Conservation (phyloP, 148 eudicot genomes). For the Pouteria glomerata region DNA sequence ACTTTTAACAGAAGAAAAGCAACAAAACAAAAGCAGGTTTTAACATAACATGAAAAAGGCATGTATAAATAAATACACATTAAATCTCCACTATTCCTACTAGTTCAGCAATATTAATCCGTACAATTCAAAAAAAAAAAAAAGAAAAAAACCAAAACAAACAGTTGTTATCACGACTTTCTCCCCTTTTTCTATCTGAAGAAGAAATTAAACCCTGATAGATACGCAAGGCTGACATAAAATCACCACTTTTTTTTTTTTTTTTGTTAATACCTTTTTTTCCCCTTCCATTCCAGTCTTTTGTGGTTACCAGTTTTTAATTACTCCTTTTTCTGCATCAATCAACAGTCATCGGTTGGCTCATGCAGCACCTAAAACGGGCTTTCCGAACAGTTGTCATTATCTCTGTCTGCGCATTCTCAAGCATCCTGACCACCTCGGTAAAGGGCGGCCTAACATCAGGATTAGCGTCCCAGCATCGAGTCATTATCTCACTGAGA, state of each 20-base stretch:
- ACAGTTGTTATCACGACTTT: conserved; percentile 20
- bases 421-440: conserved; percentile 79
- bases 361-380: conserved; percentile 95
- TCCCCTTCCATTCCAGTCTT: conserved; percentile 12
- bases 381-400: conserved; percentile 91
- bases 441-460: conserved; percentile 80
- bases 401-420: conserved; percentile 76
- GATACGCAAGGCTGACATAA: conserved; percentile 37
- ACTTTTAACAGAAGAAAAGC: neutral
- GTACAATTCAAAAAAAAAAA: conserved; percentile 10
- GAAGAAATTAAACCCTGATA: conserved; percentile 41
- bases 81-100: conserved; percentile 29
- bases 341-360: conserved; percentile 87
- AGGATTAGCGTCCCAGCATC: conserved; percentile 89
- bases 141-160: conserved; percentile 22
- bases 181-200: conserved; percentile 28
- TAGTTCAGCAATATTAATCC: conserved; percentile 25
- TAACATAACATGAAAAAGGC: conserved; percentile 11
- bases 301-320: conserved; percentile 5
- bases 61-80: conserved; percentile 31
- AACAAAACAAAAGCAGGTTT: conserved; percentile 4
- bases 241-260: conserved; percentile 19
- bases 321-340: conserved; percentile 20
- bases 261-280: conserved; percentile 7
- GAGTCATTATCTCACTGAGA: conserved; percentile 79